Evolutionary conservation across 2,329 filamentous ascomycete species (phyloP).

Genomic region (Neonectria faginata): DNA sequence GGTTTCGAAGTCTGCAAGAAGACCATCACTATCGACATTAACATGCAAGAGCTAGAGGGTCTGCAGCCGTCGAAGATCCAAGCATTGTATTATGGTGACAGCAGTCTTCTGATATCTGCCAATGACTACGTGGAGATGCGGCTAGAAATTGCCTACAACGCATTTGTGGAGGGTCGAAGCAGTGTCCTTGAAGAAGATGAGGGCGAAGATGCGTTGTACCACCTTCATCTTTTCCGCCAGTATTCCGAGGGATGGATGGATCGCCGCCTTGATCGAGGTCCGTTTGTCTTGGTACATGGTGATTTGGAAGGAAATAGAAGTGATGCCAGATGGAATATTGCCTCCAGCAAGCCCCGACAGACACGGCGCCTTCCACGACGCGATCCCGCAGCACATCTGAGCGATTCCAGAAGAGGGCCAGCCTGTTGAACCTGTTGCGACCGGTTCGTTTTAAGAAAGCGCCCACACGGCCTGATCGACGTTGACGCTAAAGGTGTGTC

Average conservation of each 20-base stretch:
- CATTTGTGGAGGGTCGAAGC: constrained; percentile 34
- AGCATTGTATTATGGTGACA: constrained; percentile 21
- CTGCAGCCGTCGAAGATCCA: constrained; percentile 36
- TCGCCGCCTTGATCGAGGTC: constrained; percentile 27
- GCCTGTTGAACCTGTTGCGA: too few relatives aligned
- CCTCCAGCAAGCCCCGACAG: too few relatives aligned
- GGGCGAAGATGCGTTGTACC: constrained; percentile 40
- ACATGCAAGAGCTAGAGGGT: constrained; percentile 43
- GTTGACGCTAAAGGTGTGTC: too few relatives aligned
- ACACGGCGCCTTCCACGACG: too few relatives aligned
- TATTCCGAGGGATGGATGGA: constrained; percentile 30
- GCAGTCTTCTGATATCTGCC: constrained; percentile 33
- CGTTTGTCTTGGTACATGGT: constrained; percentile 44
- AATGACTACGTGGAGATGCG: constrained; percentile 41
- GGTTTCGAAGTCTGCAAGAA: constrained; percentile 24
- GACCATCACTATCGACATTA: constrained; percentile 37
- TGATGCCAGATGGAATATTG: too few relatives aligned
- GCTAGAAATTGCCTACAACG: constrained; percentile 43
- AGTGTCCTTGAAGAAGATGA: constrained; percentile 32
- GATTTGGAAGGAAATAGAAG: constrained; percentile 27
- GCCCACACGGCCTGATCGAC: too few relatives aligned
- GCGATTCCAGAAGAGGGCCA: too few relatives aligned
- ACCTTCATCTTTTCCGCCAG: constrained; percentile 39
- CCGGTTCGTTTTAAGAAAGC: too few relatives aligned
- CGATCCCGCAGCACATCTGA: too few relatives aligned